A percentile compares a stretch with the other conserved stretches of the same genome.
phyloP scores from a whole-genome alignment of 352 stramenopile species.

The Paralagenidium karlingii region DNA sequence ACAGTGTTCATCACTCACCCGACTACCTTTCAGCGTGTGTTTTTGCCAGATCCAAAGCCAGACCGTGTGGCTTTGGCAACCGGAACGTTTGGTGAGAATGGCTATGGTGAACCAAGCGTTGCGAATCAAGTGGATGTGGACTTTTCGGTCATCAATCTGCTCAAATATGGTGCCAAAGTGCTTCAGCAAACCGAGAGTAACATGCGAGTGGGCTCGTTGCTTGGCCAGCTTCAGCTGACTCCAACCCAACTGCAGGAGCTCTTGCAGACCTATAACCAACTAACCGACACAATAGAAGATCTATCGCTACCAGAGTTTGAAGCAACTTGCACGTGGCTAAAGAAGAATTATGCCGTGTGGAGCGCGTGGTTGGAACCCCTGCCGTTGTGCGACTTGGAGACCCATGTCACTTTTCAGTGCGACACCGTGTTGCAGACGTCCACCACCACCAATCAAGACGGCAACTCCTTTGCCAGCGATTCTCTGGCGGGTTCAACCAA shows the following conservation, averaged over 20 bases:
- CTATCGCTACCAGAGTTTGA: too few species aligned
- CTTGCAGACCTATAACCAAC: slow-evolving; percentile 3
- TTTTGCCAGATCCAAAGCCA: slow-evolving; percentile 16
- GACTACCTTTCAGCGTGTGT: slow-evolving; percentile 23
- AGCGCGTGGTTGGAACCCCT: slow-evolving; percentile 10
- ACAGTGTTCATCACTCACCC: slow-evolving; percentile 23
- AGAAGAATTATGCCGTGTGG: slow-evolving; percentile 15
- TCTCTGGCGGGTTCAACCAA: too few species aligned
- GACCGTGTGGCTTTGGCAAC: slow-evolving; percentile 18
- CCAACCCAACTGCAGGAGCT: slow-evolving; percentile 26
- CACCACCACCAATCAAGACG: background rate
- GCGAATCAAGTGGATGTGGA: slow-evolving; percentile 29
- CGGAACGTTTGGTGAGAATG: slow-evolving; percentile 26
- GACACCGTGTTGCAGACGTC: slow-evolving; percentile 9
- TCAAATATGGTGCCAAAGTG: slow-evolving; percentile 14
- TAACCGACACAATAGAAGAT: too few species aligned
- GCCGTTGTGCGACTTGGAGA: slow-evolving; percentile 11
- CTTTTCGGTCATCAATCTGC: slow-evolving; percentile 17
- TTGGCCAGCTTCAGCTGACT: slow-evolving; percentile 11
- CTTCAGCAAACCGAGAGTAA: background rate
- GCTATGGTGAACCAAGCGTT: slow-evolving; percentile 24
- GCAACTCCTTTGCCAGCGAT: too few species aligned
- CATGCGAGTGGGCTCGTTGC: background rate
- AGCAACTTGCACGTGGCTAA: slow-evolving; percentile 18
- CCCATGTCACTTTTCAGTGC: slow-evolving; percentile 19